Percentiles rank a stretch among this genome's conserved stretches.
phyloP scores from a whole-genome alignment of 495 filamentous ascomycete genomes.

The Aspergillus kassunensis region DNA sequence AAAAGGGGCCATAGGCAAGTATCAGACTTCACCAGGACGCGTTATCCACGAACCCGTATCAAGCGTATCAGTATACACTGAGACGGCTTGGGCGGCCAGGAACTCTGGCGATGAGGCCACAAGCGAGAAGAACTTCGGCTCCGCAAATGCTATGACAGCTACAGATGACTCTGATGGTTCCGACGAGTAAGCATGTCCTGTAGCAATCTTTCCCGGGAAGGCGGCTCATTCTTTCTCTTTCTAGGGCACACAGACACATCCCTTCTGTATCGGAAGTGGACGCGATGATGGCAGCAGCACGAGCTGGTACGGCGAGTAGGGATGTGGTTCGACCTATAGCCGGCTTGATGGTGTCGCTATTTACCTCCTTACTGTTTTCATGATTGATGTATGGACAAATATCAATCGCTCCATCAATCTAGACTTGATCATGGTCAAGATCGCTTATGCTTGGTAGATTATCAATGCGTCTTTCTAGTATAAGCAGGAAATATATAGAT shows the following conservation, averaged over 20 bases:
- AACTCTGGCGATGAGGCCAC: too few relatives aligned
- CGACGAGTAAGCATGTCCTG: conserved; percentile 3
- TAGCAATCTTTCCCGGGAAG: not conserved
- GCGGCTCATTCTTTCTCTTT: not conserved
- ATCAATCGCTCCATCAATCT: too few relatives aligned
- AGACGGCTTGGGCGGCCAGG: too few relatives aligned
- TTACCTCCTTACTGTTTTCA: conserved; percentile 1
- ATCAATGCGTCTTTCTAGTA: too few relatives aligned
- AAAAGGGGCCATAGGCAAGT: conserved; percentile 18
- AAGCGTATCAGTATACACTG: too few relatives aligned
- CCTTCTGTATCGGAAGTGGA: conserved; percentile 5
- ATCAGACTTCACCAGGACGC: conserved; percentile 16
- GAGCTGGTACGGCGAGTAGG: conserved; percentile 4
- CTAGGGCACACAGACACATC: conserved; percentile 3
- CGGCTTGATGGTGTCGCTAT: not conserved
- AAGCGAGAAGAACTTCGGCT: too few relatives aligned
- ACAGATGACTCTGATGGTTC: not conserved
- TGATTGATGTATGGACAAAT: not conserved
- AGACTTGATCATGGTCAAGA: too few relatives aligned
- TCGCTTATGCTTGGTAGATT: too few relatives aligned
- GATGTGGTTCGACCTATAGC: not conserved
- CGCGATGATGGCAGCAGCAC: conserved; percentile 5
- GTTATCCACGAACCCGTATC: not conserved
- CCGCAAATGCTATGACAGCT: not conserved
- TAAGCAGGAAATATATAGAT: too few relatives aligned